Evolutionary conservation across 805 yeast species (phyloP).

Genomic region (Nakazawaea laoshanensis): DNA sequence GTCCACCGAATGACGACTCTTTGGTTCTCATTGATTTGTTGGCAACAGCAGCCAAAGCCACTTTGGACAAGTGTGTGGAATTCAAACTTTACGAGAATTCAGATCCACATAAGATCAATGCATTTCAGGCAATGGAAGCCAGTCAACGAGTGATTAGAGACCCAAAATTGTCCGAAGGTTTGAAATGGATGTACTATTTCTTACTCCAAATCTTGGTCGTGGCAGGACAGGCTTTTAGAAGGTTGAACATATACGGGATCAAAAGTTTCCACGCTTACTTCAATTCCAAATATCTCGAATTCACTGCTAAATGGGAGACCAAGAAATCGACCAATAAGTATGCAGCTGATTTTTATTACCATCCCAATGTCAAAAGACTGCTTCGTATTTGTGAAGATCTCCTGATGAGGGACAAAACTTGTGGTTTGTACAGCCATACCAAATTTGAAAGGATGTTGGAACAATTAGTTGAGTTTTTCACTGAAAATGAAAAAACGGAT

Average conservation of each 20-base stretch:
- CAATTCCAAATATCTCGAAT: constrained; percentile 46
- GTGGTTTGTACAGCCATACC: constrained; percentile 52
- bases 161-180: constrained; percentile 52
- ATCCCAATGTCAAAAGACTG: constrained; percentile 36
- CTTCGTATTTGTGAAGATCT: constrained; percentile 34
- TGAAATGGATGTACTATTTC: constrained; percentile 65
- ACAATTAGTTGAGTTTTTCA: constrained; percentile 51
- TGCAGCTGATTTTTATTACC: constrained; percentile 53
- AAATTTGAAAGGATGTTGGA: constrained; percentile 55
- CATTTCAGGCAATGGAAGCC: constrained; percentile 63
- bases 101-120: constrained; percentile 62
- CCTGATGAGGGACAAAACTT: constrained; percentile 18
- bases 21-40: constrained; percentile 44
- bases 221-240: constrained; percentile 61
- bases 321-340: constrained; percentile 55
- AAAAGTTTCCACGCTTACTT: constrained; percentile 66
- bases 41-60: constrained; percentile 60
- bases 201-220: constrained; percentile 54
- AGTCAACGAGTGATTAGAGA: constrained; percentile 49
- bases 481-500: constrained; percentile 27
- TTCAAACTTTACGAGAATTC: constrained; percentile 53
- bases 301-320: constrained; percentile 45
- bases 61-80: constrained; percentile 53
- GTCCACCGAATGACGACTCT: constrained; percentile 47
- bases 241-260: constrained; percentile 78